These are phyloP conservation scores for Zygotorulaspora danielsina DNA, from an alignment of 805 yeast species.

Conservation along the genomic window DNA sequence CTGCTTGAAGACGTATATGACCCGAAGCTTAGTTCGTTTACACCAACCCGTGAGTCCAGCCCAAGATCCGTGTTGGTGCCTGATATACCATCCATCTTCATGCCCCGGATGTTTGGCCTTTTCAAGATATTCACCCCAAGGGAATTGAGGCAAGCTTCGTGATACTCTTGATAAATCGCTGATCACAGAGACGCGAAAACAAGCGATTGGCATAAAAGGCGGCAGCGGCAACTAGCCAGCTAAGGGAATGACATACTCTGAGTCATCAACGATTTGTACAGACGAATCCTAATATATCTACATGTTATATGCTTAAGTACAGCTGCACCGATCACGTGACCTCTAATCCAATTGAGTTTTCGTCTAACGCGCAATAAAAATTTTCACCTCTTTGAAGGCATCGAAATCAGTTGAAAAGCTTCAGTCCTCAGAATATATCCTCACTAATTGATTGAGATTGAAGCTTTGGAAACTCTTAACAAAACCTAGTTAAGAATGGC, in stretches of 20 bases:
- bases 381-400: neutral
- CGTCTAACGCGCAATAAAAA: neutral
- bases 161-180: neutral
- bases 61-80: neutral
- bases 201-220: neutral
- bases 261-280: too few relatives aligned
- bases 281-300: too few relatives aligned
- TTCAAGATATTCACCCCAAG: too few relatives aligned
- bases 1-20: conserved; percentile 1
- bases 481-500: too few relatives aligned
- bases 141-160: neutral
- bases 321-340: neutral
- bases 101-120: neutral
- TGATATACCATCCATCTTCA: conserved; percentile 4
- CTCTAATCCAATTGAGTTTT: neutral
- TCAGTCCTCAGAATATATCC: too few relatives aligned
- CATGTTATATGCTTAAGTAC: too few relatives aligned
- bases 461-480: too few relatives aligned
- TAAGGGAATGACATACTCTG: too few relatives aligned
- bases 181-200: neutral
- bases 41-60: conserved; percentile 3
- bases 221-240: too few relatives aligned
- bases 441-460: too few relatives aligned
- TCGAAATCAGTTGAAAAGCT: too few relatives aligned
- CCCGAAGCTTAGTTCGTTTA: conserved; percentile 7